Base-by-base conservation (phyloP, 495 filamentous ascomycete genomes). In the Penicillium goetzii region DNA sequence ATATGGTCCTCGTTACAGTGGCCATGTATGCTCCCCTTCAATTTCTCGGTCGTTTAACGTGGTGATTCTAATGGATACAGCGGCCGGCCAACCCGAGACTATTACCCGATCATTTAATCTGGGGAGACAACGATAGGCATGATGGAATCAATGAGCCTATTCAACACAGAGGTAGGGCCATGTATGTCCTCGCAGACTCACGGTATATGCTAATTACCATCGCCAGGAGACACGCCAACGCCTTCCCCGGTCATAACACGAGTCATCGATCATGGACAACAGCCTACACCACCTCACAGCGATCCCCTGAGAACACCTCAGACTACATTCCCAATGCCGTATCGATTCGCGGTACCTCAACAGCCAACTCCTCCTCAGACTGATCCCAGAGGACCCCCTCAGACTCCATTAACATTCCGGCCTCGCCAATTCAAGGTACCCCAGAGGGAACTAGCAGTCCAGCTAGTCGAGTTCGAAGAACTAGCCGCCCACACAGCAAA, bases 401-500 rank as follows among this genome's bases (percentile, higher is more conserved):
- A 28, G 15, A 55, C 52, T 25, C 14, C 26, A 10, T 0, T 23
- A 8, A 12, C 25, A 40, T 11, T 23, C 10, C 50, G 26, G 19
- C 50, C 25, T n/a, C 25, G 55, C 49, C 50, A 36, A 45, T 51
- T 32, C 55, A 36, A 12, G 15, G 25, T 25, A 38, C 36, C 26
- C 15, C 32, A 32, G 55, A 32, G 9, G 21, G 40, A 25, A 30
- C 14, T 50, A 2, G 30, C 50, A 28, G 28, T 47, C 4, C 21
- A 33, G 52, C n/a, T 23, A 52, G 67, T 65, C 4, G n/a, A 64
- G 3, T 81, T 81, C 63, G 54, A 62, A 2, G 61, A 73, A 23
- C 72, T 83, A 19, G 64, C 59, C 1, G 76, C 79, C 7, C 77
- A 79, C 59, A 85, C 82, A 0, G 82, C 80, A 1, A 85, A 84